Base-by-base conservation (phyloP, 1,284 basidiomycete genomes). In the Meripilus lineatus region DNA sequence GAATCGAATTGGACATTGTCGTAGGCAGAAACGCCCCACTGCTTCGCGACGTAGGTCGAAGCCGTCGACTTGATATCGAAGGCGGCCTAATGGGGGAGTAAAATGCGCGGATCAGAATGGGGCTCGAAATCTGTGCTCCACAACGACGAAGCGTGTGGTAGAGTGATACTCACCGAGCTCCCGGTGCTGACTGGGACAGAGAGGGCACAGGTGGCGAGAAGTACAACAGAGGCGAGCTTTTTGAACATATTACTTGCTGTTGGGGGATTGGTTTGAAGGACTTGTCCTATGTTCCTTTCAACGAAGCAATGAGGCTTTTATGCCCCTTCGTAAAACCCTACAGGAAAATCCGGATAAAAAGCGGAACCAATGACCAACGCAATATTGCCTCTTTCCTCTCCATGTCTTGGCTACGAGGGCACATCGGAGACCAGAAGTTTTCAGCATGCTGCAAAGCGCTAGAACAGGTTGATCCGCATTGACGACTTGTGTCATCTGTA, bases 41-140 rank as follows among this genome's bases (percentile, higher is more conserved):
- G 22, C 18, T 40, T 15, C 38, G 11, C 38, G 38, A 40, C 38
- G 17, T 40, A 40, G 26, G 10, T 28, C 38, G 17, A 6, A 8
- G 38, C 38, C 6, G 38, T 26, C 5, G 38, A n/a, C 18, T 25
- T 32, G 23, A 21, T 15, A 20, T 40, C 38, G 20, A 40, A 40
- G 25, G 28, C 28, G 10, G n/a, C 28, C 28, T 30, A 30, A 30
- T 10, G 8, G 28, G n/a, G n/a, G 28, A n/a, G n/a, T n/a, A n/a
- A n/a, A n/a, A n/a, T n/a, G n/a, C n/a, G n/a, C n/a, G n/a, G n/a
- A n/a, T n/a, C n/a, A n/a, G n/a, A n/a, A n/a, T n/a, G n/a, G n/a
- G n/a, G n/a, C n/a, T n/a, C n/a, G n/a, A n/a, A n/a, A n/a, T n/a
- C n/a, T n/a, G n/a, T n/a, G 28, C n/a, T 30, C 28, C 8, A 10